These are phyloP conservation scores for Beauveria varroae DNA, from an alignment of 2,329 filamentous ascomycete genomes.

Conservation along the genomic window DNA sequence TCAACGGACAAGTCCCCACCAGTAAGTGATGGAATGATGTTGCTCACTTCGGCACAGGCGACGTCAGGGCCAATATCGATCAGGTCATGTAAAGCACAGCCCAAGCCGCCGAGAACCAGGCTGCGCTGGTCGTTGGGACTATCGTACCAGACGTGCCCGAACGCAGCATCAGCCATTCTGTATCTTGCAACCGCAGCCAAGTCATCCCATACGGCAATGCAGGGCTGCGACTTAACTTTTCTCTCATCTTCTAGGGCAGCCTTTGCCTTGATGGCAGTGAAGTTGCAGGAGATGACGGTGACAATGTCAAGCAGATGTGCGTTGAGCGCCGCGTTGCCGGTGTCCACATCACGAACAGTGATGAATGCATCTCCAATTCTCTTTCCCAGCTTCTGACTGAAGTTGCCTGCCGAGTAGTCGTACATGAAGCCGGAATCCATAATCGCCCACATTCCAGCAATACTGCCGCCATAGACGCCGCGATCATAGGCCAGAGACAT, in stretches of 20 bases:
- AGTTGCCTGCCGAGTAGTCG: slow-evolving; percentile 9
- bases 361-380: neutral
- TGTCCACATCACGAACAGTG: neutral
- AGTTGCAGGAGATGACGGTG: slow-evolving; percentile 7
- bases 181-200: slow-evolving; percentile 5
- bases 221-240: neutral
- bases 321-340: neutral
- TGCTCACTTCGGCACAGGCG: slow-evolving; percentile 12
- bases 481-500: slow-evolving; percentile 8
- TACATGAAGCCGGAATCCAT: slow-evolving; percentile 10
- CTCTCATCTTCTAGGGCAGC: slow-evolving; percentile 6
- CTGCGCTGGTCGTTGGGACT: neutral
- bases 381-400: neutral
- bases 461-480: slow-evolving; percentile 7
- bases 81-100: slow-evolving; percentile 8
- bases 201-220: slow-evolving; percentile 12
- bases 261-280: neutral
- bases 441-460: slow-evolving; percentile 9
- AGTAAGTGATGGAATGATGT: slow-evolving; percentile 12
- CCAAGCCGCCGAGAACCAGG: slow-evolving; percentile 6
- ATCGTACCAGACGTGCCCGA: slow-evolving; percentile 12
- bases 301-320: slow-evolving; percentile 2
- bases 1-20: neutral
- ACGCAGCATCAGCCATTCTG: slow-evolving; percentile 11
- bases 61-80: slow-evolving; percentile 12